Conservation (phyloP, 1,284 basidiomycete species). For the Cryptococcus jaspeensis region DNA sequence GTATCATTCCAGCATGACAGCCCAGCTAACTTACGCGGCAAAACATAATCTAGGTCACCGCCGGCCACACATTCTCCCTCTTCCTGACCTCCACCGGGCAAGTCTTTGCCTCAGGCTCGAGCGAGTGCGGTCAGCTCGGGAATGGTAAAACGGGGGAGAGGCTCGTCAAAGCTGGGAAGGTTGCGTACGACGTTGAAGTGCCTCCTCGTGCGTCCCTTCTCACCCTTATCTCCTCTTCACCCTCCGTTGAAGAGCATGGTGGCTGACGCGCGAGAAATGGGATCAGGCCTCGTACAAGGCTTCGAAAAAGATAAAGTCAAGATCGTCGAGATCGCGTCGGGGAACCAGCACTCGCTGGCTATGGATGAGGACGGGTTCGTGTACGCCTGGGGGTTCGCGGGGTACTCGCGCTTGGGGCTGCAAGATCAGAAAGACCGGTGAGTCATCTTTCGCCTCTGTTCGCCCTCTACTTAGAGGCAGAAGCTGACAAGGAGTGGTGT, state of each 20-base stretch:
- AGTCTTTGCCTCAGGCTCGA: conserved; percentile 87
- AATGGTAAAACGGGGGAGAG: conserved; percentile 87
- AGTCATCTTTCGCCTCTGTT: conserved; percentile 3
- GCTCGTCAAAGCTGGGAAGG: conserved; percentile 77
- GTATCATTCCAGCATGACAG: too few species aligned
- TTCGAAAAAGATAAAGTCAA: conserved; percentile 61
- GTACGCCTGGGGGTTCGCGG: conserved; percentile 67
- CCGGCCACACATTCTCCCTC: conserved; percentile 79
- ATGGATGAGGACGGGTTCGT: conserved; percentile 75
- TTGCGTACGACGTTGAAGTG: conserved; percentile 73
- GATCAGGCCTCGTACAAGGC: conserved; percentile 22
- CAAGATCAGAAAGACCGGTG: conserved; percentile 77
- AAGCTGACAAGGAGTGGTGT: background rate
- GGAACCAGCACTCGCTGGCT: conserved; percentile 81
- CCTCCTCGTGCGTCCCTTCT: conserved; percentile 61
- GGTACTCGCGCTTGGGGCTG: conserved; percentile 53
- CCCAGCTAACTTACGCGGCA: too few species aligned
- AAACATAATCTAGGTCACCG: conserved; percentile 65
- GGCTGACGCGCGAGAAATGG: background rate
- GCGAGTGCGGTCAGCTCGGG: conserved; percentile 89
- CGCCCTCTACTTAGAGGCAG: too few species aligned
- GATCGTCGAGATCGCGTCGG: conserved; percentile 77
- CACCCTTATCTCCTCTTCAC: background rate
- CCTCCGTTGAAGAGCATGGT: background rate
- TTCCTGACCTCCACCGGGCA: conserved; percentile 76